A percentile compares a stretch with the other conserved stretches of the same genome.
Conservation (phyloP, 768 basidiomycete species). For the Mycena rosella region DNA sequence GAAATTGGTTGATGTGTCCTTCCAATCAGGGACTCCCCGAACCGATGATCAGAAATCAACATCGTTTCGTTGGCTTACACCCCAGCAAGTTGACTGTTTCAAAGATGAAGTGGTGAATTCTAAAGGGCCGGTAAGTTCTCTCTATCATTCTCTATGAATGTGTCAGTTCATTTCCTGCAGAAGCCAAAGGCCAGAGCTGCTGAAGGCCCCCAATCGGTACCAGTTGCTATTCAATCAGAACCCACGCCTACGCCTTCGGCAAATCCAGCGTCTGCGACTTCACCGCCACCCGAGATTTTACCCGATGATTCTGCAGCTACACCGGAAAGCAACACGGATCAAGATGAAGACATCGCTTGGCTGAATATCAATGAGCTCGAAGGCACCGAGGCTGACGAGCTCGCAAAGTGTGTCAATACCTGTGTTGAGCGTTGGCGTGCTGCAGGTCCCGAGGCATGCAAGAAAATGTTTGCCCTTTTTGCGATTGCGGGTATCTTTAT, state of each 20-base stretch:
- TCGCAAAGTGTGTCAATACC: background rate
- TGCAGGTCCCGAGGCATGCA: background rate
- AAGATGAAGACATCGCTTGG: conserved; percentile 5
- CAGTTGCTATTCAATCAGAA: no score
- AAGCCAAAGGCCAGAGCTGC: no score
- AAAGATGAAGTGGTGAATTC: conserved; percentile 8
- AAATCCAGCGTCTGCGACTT: background rate
- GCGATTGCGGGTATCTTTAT: background rate
- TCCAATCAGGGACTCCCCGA: background rate
- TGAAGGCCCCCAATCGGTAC: no score
- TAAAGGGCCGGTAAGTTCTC: background rate
- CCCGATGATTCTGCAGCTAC: background rate
- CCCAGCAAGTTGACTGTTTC: background rate
- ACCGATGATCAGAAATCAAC: background rate
- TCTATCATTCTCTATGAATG: background rate
- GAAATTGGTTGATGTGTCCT: conserved; percentile 32
- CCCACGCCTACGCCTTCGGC: no score
- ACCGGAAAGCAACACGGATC: background rate
- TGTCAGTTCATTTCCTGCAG: no score
- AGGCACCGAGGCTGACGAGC: background rate
- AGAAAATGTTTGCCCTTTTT: background rate
- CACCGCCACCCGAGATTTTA: background rate
- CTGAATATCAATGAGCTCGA: conserved; percentile 8
- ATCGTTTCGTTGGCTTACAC: background rate
- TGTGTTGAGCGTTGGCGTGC: conserved; percentile 8